A percentile compares a stretch with the other conserved stretches of the same genome.
These are phyloP conservation scores for Globisporangium middletonii DNA, from an alignment of 352 stramenopile species.

Conservation along the genomic window DNA sequence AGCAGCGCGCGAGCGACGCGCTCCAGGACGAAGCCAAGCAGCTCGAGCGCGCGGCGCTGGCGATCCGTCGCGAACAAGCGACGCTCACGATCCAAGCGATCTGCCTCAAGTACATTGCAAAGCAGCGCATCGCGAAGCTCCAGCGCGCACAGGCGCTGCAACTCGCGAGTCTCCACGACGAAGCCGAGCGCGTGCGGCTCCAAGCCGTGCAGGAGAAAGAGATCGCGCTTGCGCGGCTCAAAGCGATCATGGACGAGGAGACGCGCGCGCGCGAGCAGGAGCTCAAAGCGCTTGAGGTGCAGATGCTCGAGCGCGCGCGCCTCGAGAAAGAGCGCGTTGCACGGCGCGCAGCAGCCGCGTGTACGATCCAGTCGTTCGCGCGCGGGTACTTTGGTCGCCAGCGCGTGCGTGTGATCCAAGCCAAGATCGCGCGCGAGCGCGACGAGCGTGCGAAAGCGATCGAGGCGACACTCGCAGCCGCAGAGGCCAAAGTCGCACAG, in stretches of 20 bases:
- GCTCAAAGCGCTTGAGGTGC: slow-evolving; percentile 55
- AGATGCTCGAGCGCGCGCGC: slow-evolving; percentile 72
- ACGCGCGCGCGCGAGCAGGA: slow-evolving; percentile 56
- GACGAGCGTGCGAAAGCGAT: slow-evolving; percentile 46
- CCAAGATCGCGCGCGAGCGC: slow-evolving; percentile 59
- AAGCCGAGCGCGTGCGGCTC: slow-evolving; percentile 51
- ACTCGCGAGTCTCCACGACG: slow-evolving; percentile 46
- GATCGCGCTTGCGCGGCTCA: slow-evolving; percentile 51
- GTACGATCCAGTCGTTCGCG: slow-evolving; percentile 47
- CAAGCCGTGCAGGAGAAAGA: slow-evolving; percentile 63
- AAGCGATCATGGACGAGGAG: slow-evolving; percentile 71
- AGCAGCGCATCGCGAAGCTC: slow-evolving; percentile 35
- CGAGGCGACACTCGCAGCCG: slow-evolving; percentile 50
- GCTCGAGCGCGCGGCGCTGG: slow-evolving; percentile 28
- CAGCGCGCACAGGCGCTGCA: slow-evolving; percentile 38
- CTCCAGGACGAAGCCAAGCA: slow-evolving; percentile 40
- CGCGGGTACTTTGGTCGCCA: slow-evolving; percentile 54
- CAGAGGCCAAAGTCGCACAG: slow-evolving; percentile 49
- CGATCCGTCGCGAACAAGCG: slow-evolving; percentile 48
- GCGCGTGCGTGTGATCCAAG: slow-evolving; percentile 46
- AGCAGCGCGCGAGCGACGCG: slow-evolving; percentile 13
- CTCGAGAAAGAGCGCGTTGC: slow-evolving; percentile 58
- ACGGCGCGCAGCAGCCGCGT: slow-evolving; percentile 38
- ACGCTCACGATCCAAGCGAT: slow-evolving; percentile 57
- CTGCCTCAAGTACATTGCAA: slow-evolving; percentile 48